Conservation (phyloP, 176 grass and related monocot species). For the Musa beccarii region DNA sequence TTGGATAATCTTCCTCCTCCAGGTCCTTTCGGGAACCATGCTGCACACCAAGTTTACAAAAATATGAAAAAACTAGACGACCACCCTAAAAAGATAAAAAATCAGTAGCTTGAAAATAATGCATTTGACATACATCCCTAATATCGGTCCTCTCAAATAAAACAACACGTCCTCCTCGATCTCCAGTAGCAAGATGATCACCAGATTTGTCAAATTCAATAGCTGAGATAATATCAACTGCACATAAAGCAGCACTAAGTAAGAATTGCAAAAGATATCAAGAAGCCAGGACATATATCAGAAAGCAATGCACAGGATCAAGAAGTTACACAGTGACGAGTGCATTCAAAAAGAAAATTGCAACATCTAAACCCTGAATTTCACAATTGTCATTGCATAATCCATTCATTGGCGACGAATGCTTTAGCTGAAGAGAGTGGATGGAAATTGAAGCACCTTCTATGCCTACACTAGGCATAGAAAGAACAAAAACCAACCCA, state of each 20-base stretch:
- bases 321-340: not conserved
- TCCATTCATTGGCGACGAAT: too few species aligned
- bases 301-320: not conserved
- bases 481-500: too few species aligned
- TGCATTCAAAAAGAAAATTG: too few species aligned
- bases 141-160: conserved; percentile 14
- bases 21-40: conserved; percentile 7
- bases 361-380: too few species aligned
- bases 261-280: not conserved
- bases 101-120: not conserved
- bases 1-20: conserved; percentile 12
- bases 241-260: not conserved
- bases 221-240: conserved; percentile 20
- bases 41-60: not conserved
- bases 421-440: too few species aligned
- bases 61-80: not conserved
- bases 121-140: not conserved
- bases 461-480: too few species aligned
- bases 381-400: too few species aligned
- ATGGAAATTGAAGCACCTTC: too few species aligned
- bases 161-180: conserved; percentile 20
- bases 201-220: conserved; percentile 21
- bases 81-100: too few species aligned
- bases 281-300: not conserved
- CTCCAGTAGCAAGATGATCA: conserved; percentile 18